A percentile compares a stretch with the other conserved stretches of the same genome.
These are phyloP conservation scores for Blastocystis sp. DNA, from an alignment of 352 stramenopile species.

Conservation along the genomic window DNA sequence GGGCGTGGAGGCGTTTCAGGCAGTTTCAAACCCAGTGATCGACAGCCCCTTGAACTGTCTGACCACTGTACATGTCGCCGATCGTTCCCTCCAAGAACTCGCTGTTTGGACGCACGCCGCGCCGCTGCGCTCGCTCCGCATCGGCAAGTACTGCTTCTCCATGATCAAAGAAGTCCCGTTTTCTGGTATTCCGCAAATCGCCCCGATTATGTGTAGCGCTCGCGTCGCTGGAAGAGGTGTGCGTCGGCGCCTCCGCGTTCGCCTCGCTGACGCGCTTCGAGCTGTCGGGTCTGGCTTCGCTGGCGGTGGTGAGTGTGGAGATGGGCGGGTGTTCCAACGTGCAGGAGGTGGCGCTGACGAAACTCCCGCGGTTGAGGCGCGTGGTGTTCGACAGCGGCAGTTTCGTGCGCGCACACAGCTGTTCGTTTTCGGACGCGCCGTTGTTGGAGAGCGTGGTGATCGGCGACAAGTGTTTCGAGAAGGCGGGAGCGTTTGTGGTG, in stretches of 20 bases:
- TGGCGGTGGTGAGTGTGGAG: background rate
- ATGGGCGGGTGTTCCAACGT: background rate
- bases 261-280: background rate
- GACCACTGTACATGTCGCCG: background rate
- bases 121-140: background rate
- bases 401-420: background rate
- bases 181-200: background rate
- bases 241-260: background rate
- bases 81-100: background rate
- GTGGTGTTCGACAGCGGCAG: background rate
- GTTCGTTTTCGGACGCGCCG: background rate
- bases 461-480: background rate
- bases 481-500: background rate
- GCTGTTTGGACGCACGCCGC: background rate
- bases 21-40: background rate
- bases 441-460: background rate
- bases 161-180: background rate
- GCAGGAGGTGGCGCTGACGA: background rate
- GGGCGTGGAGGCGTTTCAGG: background rate
- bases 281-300: background rate
- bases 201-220: background rate
- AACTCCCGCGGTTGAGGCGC: background rate
- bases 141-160: background rate
- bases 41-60: background rate
- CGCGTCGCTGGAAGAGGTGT: background rate